phyloP scores from a whole-genome alignment of 192 early-diverging fungal genomes.

The Gigaspora rosea region DNA sequence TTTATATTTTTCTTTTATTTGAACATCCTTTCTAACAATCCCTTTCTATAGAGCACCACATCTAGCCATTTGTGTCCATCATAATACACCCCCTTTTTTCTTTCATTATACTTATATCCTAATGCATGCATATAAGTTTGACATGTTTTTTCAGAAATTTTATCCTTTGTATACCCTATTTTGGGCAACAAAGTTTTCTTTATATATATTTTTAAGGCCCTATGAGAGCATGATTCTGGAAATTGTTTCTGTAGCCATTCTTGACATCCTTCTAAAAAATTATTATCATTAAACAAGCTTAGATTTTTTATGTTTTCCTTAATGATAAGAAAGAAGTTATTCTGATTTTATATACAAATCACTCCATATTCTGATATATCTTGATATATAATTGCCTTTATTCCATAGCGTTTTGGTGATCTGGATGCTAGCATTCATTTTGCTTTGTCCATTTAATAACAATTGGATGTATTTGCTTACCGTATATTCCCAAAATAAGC shows the following conservation, averaged over 20 bases:
- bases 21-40: neutral
- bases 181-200: slow-evolving; percentile 2
- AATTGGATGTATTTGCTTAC: neutral
- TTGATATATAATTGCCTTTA: neutral
- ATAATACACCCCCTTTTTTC: neutral
- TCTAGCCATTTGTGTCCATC: neutral
- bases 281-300: neutral
- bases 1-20: neutral
- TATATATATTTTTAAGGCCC: slow-evolving; percentile 6
- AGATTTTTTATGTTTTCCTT: neutral
- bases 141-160: neutral
- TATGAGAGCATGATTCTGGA: neutral
- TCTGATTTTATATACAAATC: neutral
- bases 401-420: neutral
- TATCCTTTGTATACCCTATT: neutral
- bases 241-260: neutral
- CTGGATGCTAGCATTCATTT: too few species aligned
- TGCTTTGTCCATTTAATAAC: too few species aligned
- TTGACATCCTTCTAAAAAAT: neutral
- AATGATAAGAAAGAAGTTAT: neutral
- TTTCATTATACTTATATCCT: neutral
- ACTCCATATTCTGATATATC: neutral
- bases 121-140: neutral
- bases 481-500: too few species aligned
- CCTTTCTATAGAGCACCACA: neutral